Evolutionary conservation across 1,139 yeast species (phyloP).

Genomic region (Nadsonia starkeyi-henricii): DNA sequence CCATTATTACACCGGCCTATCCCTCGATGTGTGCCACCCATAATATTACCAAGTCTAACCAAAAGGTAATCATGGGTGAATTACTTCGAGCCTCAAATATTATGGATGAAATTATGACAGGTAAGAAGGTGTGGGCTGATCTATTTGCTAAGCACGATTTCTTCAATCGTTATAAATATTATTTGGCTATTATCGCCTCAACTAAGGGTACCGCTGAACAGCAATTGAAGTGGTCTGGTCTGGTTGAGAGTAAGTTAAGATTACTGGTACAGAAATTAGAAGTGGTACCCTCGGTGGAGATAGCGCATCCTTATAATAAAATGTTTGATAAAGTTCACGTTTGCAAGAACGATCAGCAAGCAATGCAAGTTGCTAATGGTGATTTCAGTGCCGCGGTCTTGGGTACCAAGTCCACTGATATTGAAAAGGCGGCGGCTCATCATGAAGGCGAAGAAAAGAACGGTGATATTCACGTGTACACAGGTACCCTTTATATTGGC

Average conservation of each 20-base stretch:
- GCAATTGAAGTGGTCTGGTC: constrained; percentile 80
- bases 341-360: constrained; percentile 40
- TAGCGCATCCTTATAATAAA: constrained; percentile 87
- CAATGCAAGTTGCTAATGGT: constrained; percentile 38
- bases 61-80: constrained; percentile 62
- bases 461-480: constrained; percentile 32
- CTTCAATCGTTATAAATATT: constrained; percentile 72
- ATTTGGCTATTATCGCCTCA: constrained; percentile 67
- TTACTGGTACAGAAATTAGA: constrained; percentile 73
- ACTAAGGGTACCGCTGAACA: constrained; percentile 62
- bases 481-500: constrained; percentile 73
- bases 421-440: constrained; percentile 15
- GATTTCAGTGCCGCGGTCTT: constrained; percentile 13
- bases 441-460: constrained; percentile 22
- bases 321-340: constrained; percentile 47
- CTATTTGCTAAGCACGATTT: constrained; percentile 67
- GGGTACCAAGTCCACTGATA: constrained; percentile 13
- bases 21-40: constrained; percentile 99
- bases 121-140: constrained; percentile 59
- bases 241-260: constrained; percentile 81
- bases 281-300: constrained; percentile 50
- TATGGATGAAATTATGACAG: constrained; percentile 53
- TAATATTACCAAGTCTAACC: constrained; percentile 80
- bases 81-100: constrained; percentile 59
- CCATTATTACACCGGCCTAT: constrained; percentile 97